Evolutionary conservation across 495 filamentous ascomycete species (phyloP), one percentile per base, ranked within the genome.

Genomic region (Penicillium bovifimosum): DNA sequence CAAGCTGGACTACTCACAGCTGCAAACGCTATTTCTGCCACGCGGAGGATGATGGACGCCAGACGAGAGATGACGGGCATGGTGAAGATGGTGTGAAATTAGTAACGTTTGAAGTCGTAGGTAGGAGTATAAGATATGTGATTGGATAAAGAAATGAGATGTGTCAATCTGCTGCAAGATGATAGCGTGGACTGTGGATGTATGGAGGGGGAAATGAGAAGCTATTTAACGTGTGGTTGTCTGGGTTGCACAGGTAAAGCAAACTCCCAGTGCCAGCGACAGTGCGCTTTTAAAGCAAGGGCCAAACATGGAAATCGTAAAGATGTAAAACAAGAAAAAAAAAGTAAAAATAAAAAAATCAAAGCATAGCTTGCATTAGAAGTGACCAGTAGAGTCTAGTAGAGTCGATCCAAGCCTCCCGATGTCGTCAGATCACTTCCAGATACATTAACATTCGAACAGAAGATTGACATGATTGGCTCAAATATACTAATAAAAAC

Each of bases 1-100:
- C 2, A n/a, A 9, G 24, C 16, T 3, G 34, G 11, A n/a, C 29
- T 13, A 61, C 65, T 17, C 68, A 74, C 72, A 39, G 70, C 72
- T 18, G 53, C 73, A 54, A 71, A 76, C 18, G 62, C 63, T 18
- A 76, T 71, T 29, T 76, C 67, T 51, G 63, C 69, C 14, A 75
- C 58, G 51, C 73, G 73, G 44, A 84, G 70, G 34, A 74, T 53
- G 38, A 82, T 66, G 27, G 76, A 78, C 9, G 77, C 40, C 2
- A 79, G 48, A 46, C 80, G 79, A 10, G 74, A 74, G 49, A 80
- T 73, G 32, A 78, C 66, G 48, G 74, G 72, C 74, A 75, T 76
- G 52, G 41, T 69, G 62, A 51, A 48, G 16, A 14, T 41, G n/a
- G 13, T 10, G 17, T 41, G 20, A 47, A 36, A 16, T 7, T 10